Percentiles rank a stretch among this genome's conserved stretches.
Conservation (phyloP, 2,329 filamentous ascomycete species). For the Aureobasidium sp. region DNA sequence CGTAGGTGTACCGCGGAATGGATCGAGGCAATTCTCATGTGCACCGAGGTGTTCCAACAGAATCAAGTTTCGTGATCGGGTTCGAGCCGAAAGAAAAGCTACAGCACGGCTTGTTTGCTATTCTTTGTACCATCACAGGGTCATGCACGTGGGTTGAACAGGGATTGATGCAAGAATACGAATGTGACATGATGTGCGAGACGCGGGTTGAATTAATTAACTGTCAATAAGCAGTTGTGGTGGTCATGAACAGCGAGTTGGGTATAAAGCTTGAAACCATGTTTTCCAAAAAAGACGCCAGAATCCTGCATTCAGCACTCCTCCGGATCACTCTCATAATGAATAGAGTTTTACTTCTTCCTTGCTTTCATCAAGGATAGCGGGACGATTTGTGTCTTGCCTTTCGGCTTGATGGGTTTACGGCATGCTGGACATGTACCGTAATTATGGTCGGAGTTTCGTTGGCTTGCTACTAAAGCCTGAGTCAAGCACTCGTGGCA, state of each 20-base stretch:
- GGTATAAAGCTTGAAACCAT: conserved; percentile 14
- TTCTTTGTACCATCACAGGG: not conserved
- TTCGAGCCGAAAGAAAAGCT: not conserved
- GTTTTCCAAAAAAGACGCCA: conserved; percentile 2
- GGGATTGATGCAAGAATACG: not conserved
- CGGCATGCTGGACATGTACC: conserved; percentile 44
- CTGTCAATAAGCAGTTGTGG: not conserved
- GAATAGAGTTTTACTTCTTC: not conserved
- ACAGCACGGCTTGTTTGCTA: not conserved
- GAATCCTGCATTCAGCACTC: not conserved
- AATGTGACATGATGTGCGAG: not conserved
- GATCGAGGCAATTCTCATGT: not conserved
- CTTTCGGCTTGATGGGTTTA: conserved; percentile 35
- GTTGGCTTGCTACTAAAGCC: conserved; percentile 51
- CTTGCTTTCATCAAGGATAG: conserved; percentile 30
- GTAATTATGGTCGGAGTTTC: conserved; percentile 38
- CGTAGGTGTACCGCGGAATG: not conserved
- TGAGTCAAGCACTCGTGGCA: conserved; percentile 58
- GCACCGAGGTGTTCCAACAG: not conserved
- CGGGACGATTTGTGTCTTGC: conserved; percentile 36
- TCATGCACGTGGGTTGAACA: not conserved
- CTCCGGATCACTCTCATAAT: not conserved
- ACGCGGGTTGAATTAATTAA: not conserved
- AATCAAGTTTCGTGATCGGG: not conserved
- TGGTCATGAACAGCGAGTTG: not conserved